Base-by-base conservation (phyloP, 1,284 basidiomycete species). In the Stereum hirsutum region DNA sequence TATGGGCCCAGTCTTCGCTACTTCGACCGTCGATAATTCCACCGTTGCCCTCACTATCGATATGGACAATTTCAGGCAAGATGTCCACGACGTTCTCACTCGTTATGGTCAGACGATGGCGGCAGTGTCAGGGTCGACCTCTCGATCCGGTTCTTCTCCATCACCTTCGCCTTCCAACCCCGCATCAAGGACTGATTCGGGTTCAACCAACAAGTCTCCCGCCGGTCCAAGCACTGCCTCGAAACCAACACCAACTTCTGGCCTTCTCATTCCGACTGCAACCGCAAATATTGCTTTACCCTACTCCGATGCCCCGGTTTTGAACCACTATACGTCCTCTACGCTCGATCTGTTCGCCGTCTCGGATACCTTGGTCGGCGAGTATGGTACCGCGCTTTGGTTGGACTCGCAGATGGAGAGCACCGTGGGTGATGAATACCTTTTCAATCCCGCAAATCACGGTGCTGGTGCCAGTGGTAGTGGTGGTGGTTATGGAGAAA, bases 361-460 rank as follows among this genome's bases (percentile, higher is more conserved):
- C 21, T 70, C 71, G 17, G 68, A 76, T 42, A 68, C 77, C 58
- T 62, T 64, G 0, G 50, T 84, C 14, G 80, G 79, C 0, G 58
- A 54, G n/a, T 70, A 72, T 49, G 81, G 81, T 2, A 80, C 77
- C 3, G 72, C 72, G 4, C 49, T 84, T 12, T 84, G 78, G 74
- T 60, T 80, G 28, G 81, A 84, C 50, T 75, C 65, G 41, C 72
- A 80, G 39, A 69, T 72, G 0, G 71, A 72, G 42, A 47, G 15
- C 28, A 24, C 25, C 30, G 17, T 12, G 11, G 25, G 15, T 10
- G 27, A 37, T 10, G 66, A 66, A 20, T 66, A 63, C 25, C 78
- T 78, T 0, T 80, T 83, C 56, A 66, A 79, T 30, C 55, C 81
- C 25, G 78, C 75, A 0, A 75, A 70, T 8, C 37, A 53, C 53